Base-by-base conservation (phyloP, 352 stramenopile genomes). In the Phytophthora tubulina region DNA sequence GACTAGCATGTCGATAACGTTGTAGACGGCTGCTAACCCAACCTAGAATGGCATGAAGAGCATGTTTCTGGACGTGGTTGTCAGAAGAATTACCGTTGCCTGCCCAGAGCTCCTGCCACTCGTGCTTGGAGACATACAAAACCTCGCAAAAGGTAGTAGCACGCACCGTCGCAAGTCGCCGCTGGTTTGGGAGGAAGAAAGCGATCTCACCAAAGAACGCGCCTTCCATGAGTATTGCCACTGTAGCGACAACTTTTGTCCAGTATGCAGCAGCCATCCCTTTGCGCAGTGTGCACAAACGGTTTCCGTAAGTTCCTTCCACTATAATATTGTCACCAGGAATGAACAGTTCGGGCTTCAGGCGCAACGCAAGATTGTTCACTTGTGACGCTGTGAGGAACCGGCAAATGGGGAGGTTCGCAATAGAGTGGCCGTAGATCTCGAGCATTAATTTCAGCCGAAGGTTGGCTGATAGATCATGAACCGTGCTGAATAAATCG, bases 391-490 rank as follows among this genome's bases (percentile, higher is more conserved):
- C 41, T 3, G 68, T 87, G 0, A 92, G 53, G 50, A 81, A 90
- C 4, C 72, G 77, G 10, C 76, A 73, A 31, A 94, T 88, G 8
- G 72, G 75, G 0, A 94, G 52, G 7, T 76, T 77, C 0, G 76
- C 73, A 15, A 94, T 76, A 9, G 73, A 73, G 6, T 69, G 52
- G 6, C 86, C 85, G 21, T 94, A 82, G 2, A 93, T 69, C 51
- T 94, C 83, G n/a, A 91, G 76, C 82, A 91, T 89, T 21, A 94
- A 71, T 32, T 88, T 76, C 1, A 92, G 60, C 1, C 79, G 80
- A 10, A 94, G 70, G 7, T 86, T 91, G 17, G 78, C 80, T 1
- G 86, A 86, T 17, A 94, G 60, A 54, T 94, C 86, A 13, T 82
- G 60, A 11, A 91, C 82, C 6, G 74, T 90, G 27, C 74, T 56